These are phyloP conservation scores for Xylariaceae sp. DNA, from an alignment of 2,329 filamentous ascomycete species.

Conservation along the genomic window DNA sequence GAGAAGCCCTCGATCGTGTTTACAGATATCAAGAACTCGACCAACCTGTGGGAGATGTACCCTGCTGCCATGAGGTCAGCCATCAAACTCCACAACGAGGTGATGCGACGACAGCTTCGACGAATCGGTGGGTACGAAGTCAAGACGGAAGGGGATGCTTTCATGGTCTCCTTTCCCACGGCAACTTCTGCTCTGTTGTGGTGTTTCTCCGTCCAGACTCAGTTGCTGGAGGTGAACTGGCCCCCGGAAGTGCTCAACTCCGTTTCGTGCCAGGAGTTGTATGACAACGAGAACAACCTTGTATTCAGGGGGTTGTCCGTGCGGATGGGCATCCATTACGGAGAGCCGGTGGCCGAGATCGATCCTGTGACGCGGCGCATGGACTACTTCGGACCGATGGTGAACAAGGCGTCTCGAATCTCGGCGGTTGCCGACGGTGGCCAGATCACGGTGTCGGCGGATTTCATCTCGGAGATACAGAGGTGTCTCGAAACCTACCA, in stretches of 20 bases:
- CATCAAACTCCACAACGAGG: conserved; percentile 94
- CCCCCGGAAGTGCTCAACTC: conserved; percentile 87
- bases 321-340: conserved; percentile 96
- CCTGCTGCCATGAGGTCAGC: conserved; percentile 92
- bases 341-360: conserved; percentile 85
- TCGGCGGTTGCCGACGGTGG: conserved; percentile 91
- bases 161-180: conserved; percentile 98
- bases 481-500: conserved; percentile 83
- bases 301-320: conserved; percentile 95
- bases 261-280: conserved; percentile 72
- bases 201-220: conserved; percentile 90
- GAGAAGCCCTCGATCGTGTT: conserved; percentile 92
- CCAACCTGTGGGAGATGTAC: conserved; percentile 90
- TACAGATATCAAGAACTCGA: conserved; percentile 98
- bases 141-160: conserved; percentile 98
- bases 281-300: conserved; percentile 75
- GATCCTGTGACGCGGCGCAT: conserved; percentile 96
- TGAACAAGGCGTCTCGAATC: conserved; percentile 92
- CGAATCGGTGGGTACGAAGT: conserved; percentile 97
- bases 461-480: conserved; percentile 95
- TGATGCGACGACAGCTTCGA: conserved; percentile 88
- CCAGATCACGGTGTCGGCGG: conserved; percentile 92
- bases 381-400: conserved; percentile 99
- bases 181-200: conserved; percentile 90
- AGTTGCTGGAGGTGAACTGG: conserved; percentile 84